Conservation (phyloP, 495 filamentous ascomycete species). For the Aspergillus cavernicola region DNA sequence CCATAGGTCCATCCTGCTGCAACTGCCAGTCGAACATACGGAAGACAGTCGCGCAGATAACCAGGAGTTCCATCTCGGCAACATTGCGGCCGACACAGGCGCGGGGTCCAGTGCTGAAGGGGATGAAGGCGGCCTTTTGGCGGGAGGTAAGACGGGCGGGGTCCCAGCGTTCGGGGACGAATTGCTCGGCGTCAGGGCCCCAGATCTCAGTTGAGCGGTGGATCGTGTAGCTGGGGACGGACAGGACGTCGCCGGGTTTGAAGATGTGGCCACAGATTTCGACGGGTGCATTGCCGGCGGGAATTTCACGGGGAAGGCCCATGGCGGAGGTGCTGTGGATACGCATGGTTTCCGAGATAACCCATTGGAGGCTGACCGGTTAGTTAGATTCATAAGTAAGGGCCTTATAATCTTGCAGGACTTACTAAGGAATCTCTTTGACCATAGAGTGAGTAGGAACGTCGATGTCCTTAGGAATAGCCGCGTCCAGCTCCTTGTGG, state of each 20-base stretch:
- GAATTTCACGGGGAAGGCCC: conserved; percentile 80
- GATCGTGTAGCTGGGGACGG: conserved; percentile 83
- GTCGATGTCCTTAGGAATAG: conserved; percentile 54
- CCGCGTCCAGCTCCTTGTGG: conserved; percentile 67
- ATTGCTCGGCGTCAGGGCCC: conserved; percentile 71
- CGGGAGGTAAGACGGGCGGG: conserved; percentile 48
- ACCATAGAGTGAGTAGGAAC: conserved; percentile 71
- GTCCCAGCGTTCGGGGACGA: conserved; percentile 80
- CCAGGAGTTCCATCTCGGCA: conserved; percentile 88
- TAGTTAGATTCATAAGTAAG: not conserved
- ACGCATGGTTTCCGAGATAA: conserved; percentile 87
- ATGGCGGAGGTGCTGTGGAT: conserved; percentile 86
- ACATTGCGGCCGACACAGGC: conserved; percentile 84
- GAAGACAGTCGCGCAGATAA: conserved; percentile 76
- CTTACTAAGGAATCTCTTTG: conserved; percentile 68
- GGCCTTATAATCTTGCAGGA: not conserved
- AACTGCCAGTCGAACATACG: conserved; percentile 71
- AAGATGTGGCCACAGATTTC: conserved; percentile 59
- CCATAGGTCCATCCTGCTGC: conserved; percentile 61
- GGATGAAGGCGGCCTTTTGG: conserved; percentile 80
- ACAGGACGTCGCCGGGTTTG: conserved; percentile 70
- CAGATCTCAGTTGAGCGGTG: conserved; percentile 81
- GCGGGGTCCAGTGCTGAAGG: conserved; percentile 77
- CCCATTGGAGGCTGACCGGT: conserved; percentile 53
- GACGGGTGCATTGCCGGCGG: conserved; percentile 53